Conservation (phyloP, 306 rosid genomes). For the Phaseolus lunatus region DNA sequence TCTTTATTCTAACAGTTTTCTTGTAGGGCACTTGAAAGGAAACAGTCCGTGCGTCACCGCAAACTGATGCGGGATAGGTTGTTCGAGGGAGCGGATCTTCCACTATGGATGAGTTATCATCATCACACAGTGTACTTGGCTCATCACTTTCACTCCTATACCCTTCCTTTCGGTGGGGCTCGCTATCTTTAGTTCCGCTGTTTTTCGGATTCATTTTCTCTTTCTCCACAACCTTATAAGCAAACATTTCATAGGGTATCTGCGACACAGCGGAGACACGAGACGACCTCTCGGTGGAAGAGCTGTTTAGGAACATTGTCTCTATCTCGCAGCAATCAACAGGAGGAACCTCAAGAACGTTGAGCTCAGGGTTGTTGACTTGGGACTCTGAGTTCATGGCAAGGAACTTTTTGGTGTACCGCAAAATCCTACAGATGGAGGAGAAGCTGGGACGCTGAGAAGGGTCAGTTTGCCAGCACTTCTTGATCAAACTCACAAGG, state of each 20-base stretch:
- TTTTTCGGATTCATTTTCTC: constrained; percentile 53
- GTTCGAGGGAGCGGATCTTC: constrained; percentile 54
- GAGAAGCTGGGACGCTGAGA: constrained; percentile 79
- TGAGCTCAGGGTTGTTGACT: constrained; percentile 59
- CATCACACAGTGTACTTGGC: constrained; percentile 14
- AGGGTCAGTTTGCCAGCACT: constrained; percentile 90
- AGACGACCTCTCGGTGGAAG: constrained; percentile 44
- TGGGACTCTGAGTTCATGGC: constrained; percentile 61
- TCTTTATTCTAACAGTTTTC: constrained; percentile 51
- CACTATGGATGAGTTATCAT: constrained; percentile 42
- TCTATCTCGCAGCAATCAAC: constrained; percentile 79
- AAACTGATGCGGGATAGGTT: constrained; percentile 50
- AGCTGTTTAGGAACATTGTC: constrained; percentile 59
- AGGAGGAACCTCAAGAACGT: constrained; percentile 61
- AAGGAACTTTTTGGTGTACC: constrained; percentile 79
- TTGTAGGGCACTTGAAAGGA: constrained; percentile 53
- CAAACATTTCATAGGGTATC: constrained; percentile 90
- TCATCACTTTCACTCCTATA: constrained; percentile 35
- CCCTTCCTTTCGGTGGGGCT: constrained; percentile 43
- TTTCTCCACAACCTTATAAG: constrained; percentile 69
- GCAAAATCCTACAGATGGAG: constrained; percentile 82
- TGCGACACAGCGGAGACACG: constrained; percentile 46
- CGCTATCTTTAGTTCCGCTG: constrained; percentile 43
- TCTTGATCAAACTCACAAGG: constrained; percentile 76
- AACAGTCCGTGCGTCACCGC: constrained; percentile 48